Evolutionary conservation across 2,329 filamentous ascomycete species (phyloP).

Genomic region (Claviceps sorghi): DNA sequence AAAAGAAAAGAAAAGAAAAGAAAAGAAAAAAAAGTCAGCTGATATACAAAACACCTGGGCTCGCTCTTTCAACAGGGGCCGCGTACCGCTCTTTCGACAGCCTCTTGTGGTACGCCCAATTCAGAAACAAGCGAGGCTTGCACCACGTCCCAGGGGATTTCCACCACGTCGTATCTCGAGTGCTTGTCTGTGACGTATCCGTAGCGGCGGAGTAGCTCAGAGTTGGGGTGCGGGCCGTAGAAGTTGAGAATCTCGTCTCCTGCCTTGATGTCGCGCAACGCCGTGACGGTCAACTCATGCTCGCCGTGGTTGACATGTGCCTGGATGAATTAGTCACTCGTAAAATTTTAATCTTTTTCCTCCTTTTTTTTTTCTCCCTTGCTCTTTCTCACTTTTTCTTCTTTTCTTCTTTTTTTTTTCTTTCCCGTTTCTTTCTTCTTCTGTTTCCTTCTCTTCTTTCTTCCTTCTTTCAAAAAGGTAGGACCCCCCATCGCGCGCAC

Average conservation of each 20-base stretch:
- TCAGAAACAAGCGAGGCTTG: conserved; percentile 27
- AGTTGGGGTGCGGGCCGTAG: conserved; percentile 71
- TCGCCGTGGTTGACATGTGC: conserved; percentile 40
- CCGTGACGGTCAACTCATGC: conserved; percentile 51
- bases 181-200: conserved; percentile 77
- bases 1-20: neutral
- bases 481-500: too few species aligned
- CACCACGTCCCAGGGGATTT: conserved; percentile 52
- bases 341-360: neutral
- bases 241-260: conserved; percentile 78
- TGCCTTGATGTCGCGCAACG: conserved; percentile 50
- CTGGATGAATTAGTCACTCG: conserved; percentile 15
- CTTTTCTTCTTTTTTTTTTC: neutral
- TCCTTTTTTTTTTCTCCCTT: neutral
- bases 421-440: neutral
- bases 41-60: neutral
- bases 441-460: neutral
- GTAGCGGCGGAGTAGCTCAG: conserved; percentile 70
- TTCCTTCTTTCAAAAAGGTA: neutral
- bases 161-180: conserved; percentile 65
- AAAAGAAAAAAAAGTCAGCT: neutral
- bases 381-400: neutral
- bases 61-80: conserved; percentile 1
- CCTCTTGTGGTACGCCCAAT: conserved; percentile 22
- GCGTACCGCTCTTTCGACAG: conserved; percentile 30